These are phyloP conservation scores for Geranium incanum DNA, from an alignment of 441 rosid species.

Conservation along the genomic window DNA sequence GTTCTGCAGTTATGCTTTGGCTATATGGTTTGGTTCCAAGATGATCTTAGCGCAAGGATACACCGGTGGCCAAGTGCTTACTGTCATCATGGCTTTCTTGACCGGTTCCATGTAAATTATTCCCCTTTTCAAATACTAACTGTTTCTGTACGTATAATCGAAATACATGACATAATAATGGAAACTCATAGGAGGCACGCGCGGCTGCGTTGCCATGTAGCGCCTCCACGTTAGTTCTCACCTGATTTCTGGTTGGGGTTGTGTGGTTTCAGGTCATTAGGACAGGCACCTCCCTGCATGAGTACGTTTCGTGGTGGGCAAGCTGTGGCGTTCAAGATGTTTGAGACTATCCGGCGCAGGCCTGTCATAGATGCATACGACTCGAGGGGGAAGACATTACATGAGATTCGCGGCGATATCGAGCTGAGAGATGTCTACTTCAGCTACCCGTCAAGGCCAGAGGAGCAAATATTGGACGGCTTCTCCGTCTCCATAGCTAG, in stretches of 20 bases:
- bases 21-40: conserved; percentile 49
- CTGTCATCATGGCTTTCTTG: conserved; percentile 43
- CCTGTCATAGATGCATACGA: conserved; percentile 57
- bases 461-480: conserved; percentile 58
- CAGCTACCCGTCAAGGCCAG: conserved; percentile 51
- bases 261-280: conserved; percentile 37
- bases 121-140: too few relatives aligned
- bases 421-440: conserved; percentile 59
- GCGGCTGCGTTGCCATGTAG: too few relatives aligned
- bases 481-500: conserved; percentile 48
- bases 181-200: too few relatives aligned
- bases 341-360: conserved; percentile 50
- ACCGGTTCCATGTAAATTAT: conserved; percentile 54
- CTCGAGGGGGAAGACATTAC: conserved; percentile 38
- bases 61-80: conserved; percentile 57
- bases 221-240: too few relatives aligned
- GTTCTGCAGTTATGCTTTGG: conserved; percentile 44
- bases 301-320: conserved; percentile 61
- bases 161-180: too few relatives aligned
- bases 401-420: conserved; percentile 45
- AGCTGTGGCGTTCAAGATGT: conserved; percentile 76
- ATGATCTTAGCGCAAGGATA: conserved; percentile 46
- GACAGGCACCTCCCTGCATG: conserved; percentile 60
- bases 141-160: too few relatives aligned
- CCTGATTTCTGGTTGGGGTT: too few relatives aligned